Evolutionary conservation across 495 filamentous ascomycete genomes (phyloP), one percentile per base, ranked within the genome.

Genomic region (Chlorociboria aeruginascens): DNA sequence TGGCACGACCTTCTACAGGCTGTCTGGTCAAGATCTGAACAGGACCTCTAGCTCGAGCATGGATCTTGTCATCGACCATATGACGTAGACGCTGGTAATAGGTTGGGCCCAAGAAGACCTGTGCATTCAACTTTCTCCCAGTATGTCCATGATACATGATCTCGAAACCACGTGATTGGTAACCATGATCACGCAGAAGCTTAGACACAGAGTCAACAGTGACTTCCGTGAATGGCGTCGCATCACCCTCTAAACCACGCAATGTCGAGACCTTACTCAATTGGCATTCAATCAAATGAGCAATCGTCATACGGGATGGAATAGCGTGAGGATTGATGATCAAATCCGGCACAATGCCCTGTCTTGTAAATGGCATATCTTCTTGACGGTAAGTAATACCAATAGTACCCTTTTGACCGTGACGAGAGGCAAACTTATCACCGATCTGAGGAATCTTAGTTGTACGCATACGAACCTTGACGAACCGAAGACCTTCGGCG

Each of bases 41-140:
- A 7, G 92, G 92, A 14, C 92, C 92, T 63, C 92, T 77, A 6
- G 92, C 92, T 63, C 92, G 82, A 16, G 92, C 92, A 68, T 99
- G 92, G 59, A 99, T 97, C 79, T 99, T 99, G 69, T 99, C 92
- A 64, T 99, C 93, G 51, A 99, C 92, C 92, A 99, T 99, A 67
- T 99, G 92, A 43, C 93, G 77, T 46, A 99, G 75, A 66, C 93
- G 88, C 69, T 99, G 92, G 70, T 99, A 99, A 72, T 99, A 99
- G 1, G 93, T 99, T 1, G 92, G 92, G 16, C 92, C 92, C 39
- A 99, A 72, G 77, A 97, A 99, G 29, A 97, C 82, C 66, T 99
- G 93, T 6, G 89, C 85, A 28, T 84, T 81, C 34, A 96, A 66
- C 74, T 97, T 99, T 45, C 78, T 77, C 34, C 92, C 92, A 2